These are phyloP conservation scores for Moringa oleifera DNA, from an alignment of 345 rosid genomes.

Conservation along the genomic window DNA sequence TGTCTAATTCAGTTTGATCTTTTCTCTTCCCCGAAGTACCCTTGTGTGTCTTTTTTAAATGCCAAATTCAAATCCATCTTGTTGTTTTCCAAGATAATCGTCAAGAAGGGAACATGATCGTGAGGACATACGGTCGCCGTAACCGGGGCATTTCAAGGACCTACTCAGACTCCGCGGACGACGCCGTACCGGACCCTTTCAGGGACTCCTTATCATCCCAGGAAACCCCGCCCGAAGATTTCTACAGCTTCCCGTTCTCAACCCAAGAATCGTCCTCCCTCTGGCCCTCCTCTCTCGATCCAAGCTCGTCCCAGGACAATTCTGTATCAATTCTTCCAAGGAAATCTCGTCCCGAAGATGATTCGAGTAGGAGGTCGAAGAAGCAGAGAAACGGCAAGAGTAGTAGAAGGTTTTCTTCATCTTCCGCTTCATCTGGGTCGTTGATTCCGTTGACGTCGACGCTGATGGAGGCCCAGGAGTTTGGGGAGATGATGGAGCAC, in stretches of 20 bases:
- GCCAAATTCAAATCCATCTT: conserved; percentile 7
- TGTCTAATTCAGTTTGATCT: background rate
- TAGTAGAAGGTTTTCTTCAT: conserved; percentile 13
- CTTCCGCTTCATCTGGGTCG: conserved; percentile 12
- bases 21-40: conserved; percentile 11
- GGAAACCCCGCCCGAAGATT: conserved; percentile 48
- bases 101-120: conserved; percentile 46
- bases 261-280: conserved; percentile 74
- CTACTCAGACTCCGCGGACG: conserved; percentile 43
- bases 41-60: conserved; percentile 10
- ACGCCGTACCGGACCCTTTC: conserved; percentile 32
- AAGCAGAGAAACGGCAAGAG: conserved; percentile 39
- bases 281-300: conserved; percentile 41
- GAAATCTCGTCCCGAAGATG: conserved; percentile 19
- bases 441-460: conserved; percentile 50
- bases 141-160: conserved; percentile 44
- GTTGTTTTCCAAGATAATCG: background rate
- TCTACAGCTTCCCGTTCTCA: conserved; percentile 45
- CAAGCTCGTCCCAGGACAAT: conserved; percentile 19
- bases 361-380: conserved; percentile 41
- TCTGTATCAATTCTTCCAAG: conserved; percentile 14
- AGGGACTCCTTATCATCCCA: conserved; percentile 39
- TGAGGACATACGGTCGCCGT: conserved; percentile 93
- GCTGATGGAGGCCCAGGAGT: conserved; percentile 95
- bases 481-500: conserved; percentile 98